A percentile compares a stretch with the other conserved stretches of the same genome.
Conservation (phyloP, 495 filamentous ascomycete species). For the Penicillium bovifimosum region DNA sequence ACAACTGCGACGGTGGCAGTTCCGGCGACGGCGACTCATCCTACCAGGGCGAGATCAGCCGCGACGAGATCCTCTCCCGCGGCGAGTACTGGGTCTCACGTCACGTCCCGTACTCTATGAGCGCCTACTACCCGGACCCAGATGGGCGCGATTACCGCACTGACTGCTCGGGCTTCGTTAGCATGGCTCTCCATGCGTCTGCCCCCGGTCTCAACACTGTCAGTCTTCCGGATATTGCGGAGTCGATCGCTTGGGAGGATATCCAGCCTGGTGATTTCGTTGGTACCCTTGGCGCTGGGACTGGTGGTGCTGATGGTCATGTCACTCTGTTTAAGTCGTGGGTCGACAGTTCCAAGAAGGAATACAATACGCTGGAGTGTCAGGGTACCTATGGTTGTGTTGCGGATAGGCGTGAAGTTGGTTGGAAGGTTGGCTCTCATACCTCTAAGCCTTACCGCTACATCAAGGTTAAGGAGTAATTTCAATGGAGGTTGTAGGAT, state of each 20-base stretch:
- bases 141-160: conserved; percentile 13
- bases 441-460: conserved; percentile 14
- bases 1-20: conserved; percentile 11
- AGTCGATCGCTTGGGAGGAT: conserved; percentile 10
- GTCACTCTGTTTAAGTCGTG: conserved; percentile 15
- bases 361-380: conserved; percentile 16
- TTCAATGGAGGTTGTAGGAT: not conserved
- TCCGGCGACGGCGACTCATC: conserved; percentile 9
- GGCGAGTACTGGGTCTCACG: conserved; percentile 12
- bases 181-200: conserved; percentile 13
- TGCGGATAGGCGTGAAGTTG: conserved; percentile 12
- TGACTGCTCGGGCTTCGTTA: conserved; percentile 13
- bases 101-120: conserved; percentile 13
- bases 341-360: conserved; percentile 15
- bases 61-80: conserved; percentile 13
- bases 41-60: conserved; percentile 14
- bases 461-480: conserved; percentile 9
- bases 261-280: conserved; percentile 12
- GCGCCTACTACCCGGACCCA: conserved; percentile 10
- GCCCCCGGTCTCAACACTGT: conserved; percentile 10
- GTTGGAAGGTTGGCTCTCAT: conserved; percentile 13
- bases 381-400: conserved; percentile 13
- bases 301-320: conserved; percentile 13
- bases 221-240: conserved; percentile 10
- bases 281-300: conserved; percentile 11